Evolutionary conservation across 2,329 filamentous ascomycete genomes (phyloP), one percentile per base, ranked within the genome.

Genomic region (Aspergillus sergii): DNA sequence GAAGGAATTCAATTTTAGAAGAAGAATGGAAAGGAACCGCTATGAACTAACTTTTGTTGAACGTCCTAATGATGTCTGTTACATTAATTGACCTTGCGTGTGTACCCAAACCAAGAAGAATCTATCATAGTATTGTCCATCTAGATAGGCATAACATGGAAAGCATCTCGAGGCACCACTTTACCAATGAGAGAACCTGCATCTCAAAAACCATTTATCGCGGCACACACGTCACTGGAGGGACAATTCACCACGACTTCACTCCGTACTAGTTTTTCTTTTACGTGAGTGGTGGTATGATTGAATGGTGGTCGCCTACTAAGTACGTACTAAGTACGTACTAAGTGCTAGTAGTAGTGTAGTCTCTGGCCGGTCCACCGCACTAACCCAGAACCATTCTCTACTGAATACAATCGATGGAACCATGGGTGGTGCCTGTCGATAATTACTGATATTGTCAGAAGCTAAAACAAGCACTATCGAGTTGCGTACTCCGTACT

Each of bases 371-470:
- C 28, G 48, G 21, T 39, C 57, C 45, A 51, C 45, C 34, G 16
- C 32, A 26, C 51, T 55, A 55, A 30, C 10, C 32, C 32, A 36
- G 41, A 58, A 41, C 57, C 58, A 36, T 39, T 43, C 48, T 46
- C 4, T 12, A 55, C 58, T 19, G 36, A 59, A 63, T 61, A 21
- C 12, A 45, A 12, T 50, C 54, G 51, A 64, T 62, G 62, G 59
- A 64, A 57, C 64, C 64, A 59, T 59, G 59, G 63, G 32, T 61
- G 61, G 65, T 65, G 46, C 63, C 63, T 65, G 65, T 65, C 63
- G 65, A 66, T 66, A 57, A 62, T 65, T 63, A 65, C 60, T 61
- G 53, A 34, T 62, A 58, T 58, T 43, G 62, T 61, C 55, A 50
- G 57, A 34, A 36, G 34, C 21, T 58, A 43, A 43, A 39, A 48